Percentiles rank a stretch among this genome's conserved stretches.
Conservation (phyloP, 2,329 filamentous ascomycete genomes). For the Neonectria ditissima region DNA sequence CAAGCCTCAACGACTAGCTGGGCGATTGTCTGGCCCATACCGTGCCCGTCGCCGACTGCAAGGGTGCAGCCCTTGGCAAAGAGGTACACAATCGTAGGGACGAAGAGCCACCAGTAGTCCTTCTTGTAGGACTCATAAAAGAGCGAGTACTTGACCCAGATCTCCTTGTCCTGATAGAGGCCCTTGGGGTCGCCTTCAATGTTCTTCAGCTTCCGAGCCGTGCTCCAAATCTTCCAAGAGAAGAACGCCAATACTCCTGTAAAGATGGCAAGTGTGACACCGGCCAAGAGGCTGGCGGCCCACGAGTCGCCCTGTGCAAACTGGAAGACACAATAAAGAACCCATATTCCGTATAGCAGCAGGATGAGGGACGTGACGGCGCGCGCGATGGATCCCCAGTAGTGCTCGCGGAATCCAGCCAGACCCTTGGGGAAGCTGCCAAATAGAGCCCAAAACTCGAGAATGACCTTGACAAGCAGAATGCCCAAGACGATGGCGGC, state of each 20-base stretch:
- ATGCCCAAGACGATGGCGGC: slow-evolving; percentile 87
- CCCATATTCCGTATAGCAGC: slow-evolving; percentile 94
- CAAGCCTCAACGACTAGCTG: slow-evolving; percentile 85
- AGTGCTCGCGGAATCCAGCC: slow-evolving; percentile 89
- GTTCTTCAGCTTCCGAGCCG: slow-evolving; percentile 80
- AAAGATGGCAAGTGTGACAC: slow-evolving; percentile 82
- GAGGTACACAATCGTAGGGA: slow-evolving; percentile 90
- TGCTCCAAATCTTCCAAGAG: slow-evolving; percentile 82
- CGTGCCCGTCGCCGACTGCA: slow-evolving; percentile 86
- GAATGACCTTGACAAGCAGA: slow-evolving; percentile 87
- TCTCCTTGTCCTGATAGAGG: slow-evolving; percentile 89
- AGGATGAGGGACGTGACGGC: slow-evolving; percentile 92
- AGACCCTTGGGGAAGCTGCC: slow-evolving; percentile 85
- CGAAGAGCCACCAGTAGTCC: slow-evolving; percentile 96
- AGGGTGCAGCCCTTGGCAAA: slow-evolving; percentile 89
- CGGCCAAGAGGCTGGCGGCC: slow-evolving; percentile 88
- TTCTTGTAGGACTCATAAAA: slow-evolving; percentile 98
- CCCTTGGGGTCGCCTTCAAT: slow-evolving; percentile 77
- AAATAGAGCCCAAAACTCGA: slow-evolving; percentile 92
- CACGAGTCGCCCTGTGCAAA: slow-evolving; percentile 95
- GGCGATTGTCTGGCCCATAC: slow-evolving; percentile 81
- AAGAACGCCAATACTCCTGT: slow-evolving; percentile 87
- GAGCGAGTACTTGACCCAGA: slow-evolving; percentile 94
- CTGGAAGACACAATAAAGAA: slow-evolving; percentile 95
- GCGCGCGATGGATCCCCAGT: slow-evolving; percentile 92